Evolutionary conservation across 371 early-diverging fungal genomes (phyloP).

Genomic region (Thermomucor indicae-seudaticae): DNA sequence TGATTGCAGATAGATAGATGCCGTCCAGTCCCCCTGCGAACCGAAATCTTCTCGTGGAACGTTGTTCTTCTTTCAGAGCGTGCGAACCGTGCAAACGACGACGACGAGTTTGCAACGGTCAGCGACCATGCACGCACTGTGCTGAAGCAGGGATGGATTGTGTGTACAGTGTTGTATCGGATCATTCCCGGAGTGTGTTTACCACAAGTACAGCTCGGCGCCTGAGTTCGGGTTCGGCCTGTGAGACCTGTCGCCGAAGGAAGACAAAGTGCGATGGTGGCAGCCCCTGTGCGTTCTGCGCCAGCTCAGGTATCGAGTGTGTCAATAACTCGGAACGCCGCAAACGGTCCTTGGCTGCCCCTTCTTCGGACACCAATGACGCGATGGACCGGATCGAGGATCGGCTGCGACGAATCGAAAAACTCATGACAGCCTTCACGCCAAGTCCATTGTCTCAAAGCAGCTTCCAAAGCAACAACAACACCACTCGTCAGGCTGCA

Average conservation of each 20-base stretch:
- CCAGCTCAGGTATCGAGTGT: constrained; percentile 37
- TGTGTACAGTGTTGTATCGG: constrained; percentile 29
- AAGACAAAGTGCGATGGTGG: constrained; percentile 53
- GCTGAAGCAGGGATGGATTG: constrained; percentile 12
- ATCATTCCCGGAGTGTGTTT: constrained; percentile 22
- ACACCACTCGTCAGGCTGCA: neutral
- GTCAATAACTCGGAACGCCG: constrained; percentile 45
- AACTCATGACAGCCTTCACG: constrained; percentile 44
- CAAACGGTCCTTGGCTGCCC: constrained; percentile 13
- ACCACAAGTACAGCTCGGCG: constrained; percentile 35
- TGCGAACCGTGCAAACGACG: constrained; percentile 25
- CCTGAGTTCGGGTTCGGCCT: constrained; percentile 47
- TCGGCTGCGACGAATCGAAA: constrained; percentile 41
- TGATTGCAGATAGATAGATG: no score
- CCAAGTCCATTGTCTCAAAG: constrained; percentile 14
- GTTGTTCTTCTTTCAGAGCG: constrained; percentile 17
- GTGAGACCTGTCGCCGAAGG: constrained; percentile 48
- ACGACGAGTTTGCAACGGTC: constrained; percentile 19
- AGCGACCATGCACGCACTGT: constrained; percentile 21
- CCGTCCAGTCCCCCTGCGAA: constrained; percentile 17
- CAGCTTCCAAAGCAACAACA: no score
- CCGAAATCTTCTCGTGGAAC: constrained; percentile 13
- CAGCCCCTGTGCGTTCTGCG: constrained; percentile 43
- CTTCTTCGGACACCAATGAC: constrained; percentile 8
- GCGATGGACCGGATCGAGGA: constrained; percentile 49